Evolutionary conservation across 768 basidiomycete species (phyloP).

Genomic region (Suillus occidentalis): DNA sequence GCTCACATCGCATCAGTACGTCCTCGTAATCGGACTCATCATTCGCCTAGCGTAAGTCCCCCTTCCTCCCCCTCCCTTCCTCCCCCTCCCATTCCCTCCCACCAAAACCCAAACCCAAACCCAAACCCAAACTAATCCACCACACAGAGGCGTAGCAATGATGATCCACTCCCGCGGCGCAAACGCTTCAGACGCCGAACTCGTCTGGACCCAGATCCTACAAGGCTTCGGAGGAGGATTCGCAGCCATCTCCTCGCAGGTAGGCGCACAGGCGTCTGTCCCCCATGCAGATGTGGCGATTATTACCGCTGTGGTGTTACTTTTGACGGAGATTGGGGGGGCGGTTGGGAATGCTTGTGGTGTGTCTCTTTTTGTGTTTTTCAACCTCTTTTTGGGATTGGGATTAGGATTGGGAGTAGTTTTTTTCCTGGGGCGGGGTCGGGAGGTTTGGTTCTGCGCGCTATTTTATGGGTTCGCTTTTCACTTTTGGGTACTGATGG

Average conservation of each 20-base stretch:
- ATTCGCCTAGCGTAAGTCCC: constrained; percentile 51
- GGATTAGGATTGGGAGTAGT: too few species aligned
- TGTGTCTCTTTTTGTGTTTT: constrained; percentile 30
- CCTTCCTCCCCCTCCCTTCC: too few species aligned
- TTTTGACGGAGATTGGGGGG: constrained; percentile 69
- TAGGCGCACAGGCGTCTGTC: constrained; percentile 66
- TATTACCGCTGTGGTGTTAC: constrained; percentile 64
- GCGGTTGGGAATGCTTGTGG: constrained; percentile 65
- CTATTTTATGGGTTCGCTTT: not conserved
- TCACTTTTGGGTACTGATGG: too few species aligned
- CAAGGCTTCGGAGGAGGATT: constrained; percentile 78
- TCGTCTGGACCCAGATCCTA: constrained; percentile 67
- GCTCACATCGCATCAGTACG: too few species aligned
- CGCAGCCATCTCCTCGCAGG: constrained; percentile 55
- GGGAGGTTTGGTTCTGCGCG: too few species aligned
- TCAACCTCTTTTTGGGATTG: too few species aligned
- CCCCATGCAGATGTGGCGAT: constrained; percentile 65
- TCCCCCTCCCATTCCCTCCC: too few species aligned
- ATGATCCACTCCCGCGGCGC: constrained; percentile 75
- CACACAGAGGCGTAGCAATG: constrained; percentile 52
- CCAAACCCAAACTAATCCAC: too few species aligned
- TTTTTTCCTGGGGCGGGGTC: too few species aligned
- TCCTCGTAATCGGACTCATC: constrained; percentile 57
- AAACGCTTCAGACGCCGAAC: constrained; percentile 49
- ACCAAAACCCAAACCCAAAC: not conserved